A percentile compares a stretch with the other conserved stretches of the same genome.
Conservation (phyloP, 495 filamentous ascomycete species). For the Neurospora sp. region DNA sequence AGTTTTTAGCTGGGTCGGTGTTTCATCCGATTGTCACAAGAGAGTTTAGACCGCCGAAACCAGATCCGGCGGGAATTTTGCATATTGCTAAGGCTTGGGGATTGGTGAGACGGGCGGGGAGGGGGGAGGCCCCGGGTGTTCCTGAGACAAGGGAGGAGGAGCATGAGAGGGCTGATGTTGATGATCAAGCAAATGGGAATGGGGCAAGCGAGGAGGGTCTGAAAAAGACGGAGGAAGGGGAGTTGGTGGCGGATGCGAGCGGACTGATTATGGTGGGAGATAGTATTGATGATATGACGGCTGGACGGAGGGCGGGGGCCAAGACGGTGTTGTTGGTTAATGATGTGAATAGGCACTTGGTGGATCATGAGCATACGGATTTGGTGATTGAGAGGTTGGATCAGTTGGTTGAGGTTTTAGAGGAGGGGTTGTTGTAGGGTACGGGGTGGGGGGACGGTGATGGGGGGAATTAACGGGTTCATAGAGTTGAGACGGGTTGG, state of each 20-base stretch:
- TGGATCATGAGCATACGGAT: conserved; percentile 71
- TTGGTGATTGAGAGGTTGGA: conserved; percentile 54
- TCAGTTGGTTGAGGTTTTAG: conserved; percentile 61
- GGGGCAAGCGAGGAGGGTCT: not conserved
- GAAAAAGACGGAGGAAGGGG: conserved; percentile 9
- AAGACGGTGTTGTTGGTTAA: conserved; percentile 83
- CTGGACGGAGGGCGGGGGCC: conserved; percentile 73
- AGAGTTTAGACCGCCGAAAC: conserved; percentile 77
- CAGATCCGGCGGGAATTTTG: conserved; percentile 76
- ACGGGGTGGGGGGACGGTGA: conserved; percentile 1
- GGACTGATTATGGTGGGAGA: conserved; percentile 63
- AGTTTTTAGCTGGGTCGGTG: conserved; percentile 53
- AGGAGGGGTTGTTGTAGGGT: conserved; percentile 52
- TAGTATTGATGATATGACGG: conserved; percentile 87
- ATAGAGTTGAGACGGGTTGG: not conserved
- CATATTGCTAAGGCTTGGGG: conserved; percentile 74
- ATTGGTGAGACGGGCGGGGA: conserved; percentile 44
- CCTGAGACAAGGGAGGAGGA: conserved; percentile 9
- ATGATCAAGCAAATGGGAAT: not conserved
- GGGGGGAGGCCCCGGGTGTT: conserved; percentile 13
- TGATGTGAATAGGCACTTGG: conserved; percentile 64
- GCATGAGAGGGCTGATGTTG: conserved; percentile 9
- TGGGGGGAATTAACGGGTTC: not conserved
- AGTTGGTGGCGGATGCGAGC: conserved; percentile 36
- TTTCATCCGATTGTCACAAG: conserved; percentile 83